A percentile compares a stretch with the other conserved stretches of the same genome.
Conservation (phyloP, 495 filamentous ascomycete species). For the Physcia stellaris region DNA sequence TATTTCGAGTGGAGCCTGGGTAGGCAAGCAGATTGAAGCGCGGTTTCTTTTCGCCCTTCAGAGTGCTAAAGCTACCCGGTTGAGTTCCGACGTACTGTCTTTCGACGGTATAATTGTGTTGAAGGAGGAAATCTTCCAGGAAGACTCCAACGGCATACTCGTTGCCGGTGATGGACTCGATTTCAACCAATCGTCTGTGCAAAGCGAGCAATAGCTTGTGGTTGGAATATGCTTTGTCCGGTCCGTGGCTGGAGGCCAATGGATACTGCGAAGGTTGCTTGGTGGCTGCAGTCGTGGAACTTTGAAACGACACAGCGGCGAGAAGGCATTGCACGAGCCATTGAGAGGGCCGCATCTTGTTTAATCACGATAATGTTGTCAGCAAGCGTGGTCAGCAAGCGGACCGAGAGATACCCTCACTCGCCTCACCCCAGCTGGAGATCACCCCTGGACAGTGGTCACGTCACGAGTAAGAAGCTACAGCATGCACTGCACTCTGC, state of each 20-base stretch:
- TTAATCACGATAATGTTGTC: too few relatives aligned
- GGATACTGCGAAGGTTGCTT: too few relatives aligned
- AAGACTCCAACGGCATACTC: slow-evolving; percentile 58
- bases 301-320: too few relatives aligned
- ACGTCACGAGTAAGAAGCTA: too few relatives aligned
- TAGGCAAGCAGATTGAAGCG: slow-evolving; percentile 75
- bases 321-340: too few relatives aligned
- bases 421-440: too few relatives aligned
- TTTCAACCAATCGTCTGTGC: slow-evolving; percentile 62
- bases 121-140: slow-evolving; percentile 51
- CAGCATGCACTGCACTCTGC: too few relatives aligned
- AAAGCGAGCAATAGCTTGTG: slow-evolving; percentile 48
- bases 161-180: slow-evolving; percentile 59
- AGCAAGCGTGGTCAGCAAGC: too few relatives aligned
- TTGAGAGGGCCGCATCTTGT: too few relatives aligned
- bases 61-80: not conserved
- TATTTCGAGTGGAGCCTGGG: slow-evolving; percentile 37
- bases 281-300: not conserved
- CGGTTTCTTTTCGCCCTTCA: slow-evolving; percentile 14
- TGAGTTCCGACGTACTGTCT: slow-evolving; percentile 37
- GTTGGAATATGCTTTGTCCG: not conserved
- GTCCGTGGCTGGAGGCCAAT: too few relatives aligned
- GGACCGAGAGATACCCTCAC: too few relatives aligned
- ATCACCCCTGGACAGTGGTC: too few relatives aligned
- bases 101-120: slow-evolving; percentile 52